Evolutionary conservation across 192 early-diverging fungal genomes (phyloP).

Genomic region (Podila epicladia): DNA sequence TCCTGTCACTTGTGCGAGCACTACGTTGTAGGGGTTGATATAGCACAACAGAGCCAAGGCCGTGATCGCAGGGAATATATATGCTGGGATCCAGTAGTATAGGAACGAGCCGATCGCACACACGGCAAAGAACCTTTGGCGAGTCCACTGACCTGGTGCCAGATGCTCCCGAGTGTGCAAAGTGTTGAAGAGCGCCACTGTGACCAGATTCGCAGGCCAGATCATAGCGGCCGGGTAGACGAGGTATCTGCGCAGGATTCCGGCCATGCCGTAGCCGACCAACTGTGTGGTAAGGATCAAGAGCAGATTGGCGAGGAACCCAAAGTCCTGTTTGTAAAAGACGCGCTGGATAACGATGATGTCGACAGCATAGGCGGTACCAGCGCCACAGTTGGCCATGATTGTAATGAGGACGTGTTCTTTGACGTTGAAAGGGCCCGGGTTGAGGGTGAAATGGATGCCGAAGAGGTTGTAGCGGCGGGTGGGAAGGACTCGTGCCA

Average conservation of each 20-base stretch:
- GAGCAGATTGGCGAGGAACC: constrained; percentile 62
- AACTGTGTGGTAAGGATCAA: constrained; percentile 73
- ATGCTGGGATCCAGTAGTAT: constrained; percentile 61
- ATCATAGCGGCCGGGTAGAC: constrained; percentile 87
- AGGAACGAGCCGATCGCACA: constrained; percentile 52
- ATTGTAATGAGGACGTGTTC: constrained; percentile 69
- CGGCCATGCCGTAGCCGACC: constrained; percentile 75
- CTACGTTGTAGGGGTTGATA: constrained; percentile 20
- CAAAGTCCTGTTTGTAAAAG: constrained; percentile 68
- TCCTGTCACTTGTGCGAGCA: constrained; percentile 56
- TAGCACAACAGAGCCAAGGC: constrained; percentile 43
- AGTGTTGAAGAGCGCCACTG: constrained; percentile 60
- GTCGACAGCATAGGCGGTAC: constrained; percentile 68
- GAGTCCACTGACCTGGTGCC: constrained; percentile 33
- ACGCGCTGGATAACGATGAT: constrained; percentile 67
- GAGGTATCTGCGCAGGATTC: constrained; percentile 79
- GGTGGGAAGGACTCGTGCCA: constrained; percentile 27
- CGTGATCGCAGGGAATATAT: constrained; percentile 39
- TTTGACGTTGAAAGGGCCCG: constrained; percentile 69
- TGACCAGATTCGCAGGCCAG: constrained; percentile 84
- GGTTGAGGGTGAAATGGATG: constrained; percentile 17
- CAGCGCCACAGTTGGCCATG: constrained; percentile 62
- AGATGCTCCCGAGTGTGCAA: constrained; percentile 39
- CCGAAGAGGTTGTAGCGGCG: constrained; percentile 6
- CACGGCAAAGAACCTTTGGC: constrained; percentile 52